phyloP scores from a whole-genome alignment of 2,329 filamentous ascomycete species.

The Escovopsis sp. region DNA sequence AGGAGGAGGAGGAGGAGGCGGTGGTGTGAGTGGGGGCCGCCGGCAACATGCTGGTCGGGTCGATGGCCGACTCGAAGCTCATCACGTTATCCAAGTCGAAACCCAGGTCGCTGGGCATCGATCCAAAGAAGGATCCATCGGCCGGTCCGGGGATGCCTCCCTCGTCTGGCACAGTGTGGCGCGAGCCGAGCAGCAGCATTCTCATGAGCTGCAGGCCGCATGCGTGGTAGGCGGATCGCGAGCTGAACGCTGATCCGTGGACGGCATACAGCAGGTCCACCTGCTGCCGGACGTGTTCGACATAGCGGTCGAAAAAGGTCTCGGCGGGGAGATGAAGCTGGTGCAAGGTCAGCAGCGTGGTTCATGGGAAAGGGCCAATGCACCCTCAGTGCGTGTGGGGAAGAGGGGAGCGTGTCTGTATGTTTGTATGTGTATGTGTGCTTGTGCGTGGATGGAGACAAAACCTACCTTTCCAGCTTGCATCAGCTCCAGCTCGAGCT shows the following conservation, averaged over 20 bases:
- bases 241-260: slow-evolving; percentile 7
- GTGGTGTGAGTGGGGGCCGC: too few species aligned
- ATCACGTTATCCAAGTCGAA: slow-evolving; percentile 9
- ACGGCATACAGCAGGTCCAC: slow-evolving; percentile 28
- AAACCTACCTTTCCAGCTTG: slow-evolving; percentile 34
- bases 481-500: slow-evolving; percentile 35
- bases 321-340: slow-evolving; percentile 23
- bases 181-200: too few species aligned
- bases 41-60: too few species aligned
- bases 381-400: too few species aligned
- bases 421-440: background rate
- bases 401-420: too few species aligned
- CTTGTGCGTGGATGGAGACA: background rate
- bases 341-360: too few species aligned
- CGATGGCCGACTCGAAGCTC: too few species aligned
- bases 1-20: too few species aligned
- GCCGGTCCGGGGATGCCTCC: too few species aligned
- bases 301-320: slow-evolving; percentile 26
- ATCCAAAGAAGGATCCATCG: slow-evolving; percentile 10
- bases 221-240: slow-evolving; percentile 26
- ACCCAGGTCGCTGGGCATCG: slow-evolving; percentile 6
- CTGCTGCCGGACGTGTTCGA: slow-evolving; percentile 23
- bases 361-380: too few species aligned
- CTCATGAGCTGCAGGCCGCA: slow-evolving; percentile 26
- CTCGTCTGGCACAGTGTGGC: too few species aligned